These are phyloP conservation scores for Carex scoparia DNA, from an alignment of 176 grass and related monocot species.

Conservation along the genomic window DNA sequence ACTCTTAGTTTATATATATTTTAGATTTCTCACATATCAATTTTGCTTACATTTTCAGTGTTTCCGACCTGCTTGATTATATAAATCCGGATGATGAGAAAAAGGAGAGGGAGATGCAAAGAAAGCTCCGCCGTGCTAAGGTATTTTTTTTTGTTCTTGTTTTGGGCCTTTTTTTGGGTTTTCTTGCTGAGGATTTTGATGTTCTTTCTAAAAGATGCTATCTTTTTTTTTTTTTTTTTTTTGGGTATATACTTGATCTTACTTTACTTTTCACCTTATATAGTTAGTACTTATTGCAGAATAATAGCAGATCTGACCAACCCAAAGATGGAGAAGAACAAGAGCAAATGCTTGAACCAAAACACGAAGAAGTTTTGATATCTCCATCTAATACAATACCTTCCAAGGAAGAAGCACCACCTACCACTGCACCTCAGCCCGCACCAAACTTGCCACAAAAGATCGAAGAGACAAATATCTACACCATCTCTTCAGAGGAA, in stretches of 20 bases:
- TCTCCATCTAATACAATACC: slow-evolving; percentile 6
- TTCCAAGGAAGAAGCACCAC: background rate
- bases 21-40: background rate
- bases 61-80: slow-evolving; percentile 99
- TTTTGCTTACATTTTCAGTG: slow-evolving; percentile 53
- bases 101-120: slow-evolving; percentile 78
- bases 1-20: background rate
- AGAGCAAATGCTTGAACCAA: background rate
- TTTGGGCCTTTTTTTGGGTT: background rate
- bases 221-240: background rate
- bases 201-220: background rate
- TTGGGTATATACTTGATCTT: slow-evolving; percentile 26
- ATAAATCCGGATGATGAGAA: slow-evolving; percentile 91
- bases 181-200: background rate
- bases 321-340: slow-evolving; percentile 48
- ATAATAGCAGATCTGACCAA: slow-evolving; percentile 62
- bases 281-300: slow-evolving; percentile 72
- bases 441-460: background rate
- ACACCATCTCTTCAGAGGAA: slow-evolving; percentile 63
- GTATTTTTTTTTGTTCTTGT: slow-evolving; percentile 27
- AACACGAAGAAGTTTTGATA: slow-evolving; percentile 8
- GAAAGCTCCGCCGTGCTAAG: slow-evolving; percentile 74
- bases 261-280: slow-evolving; percentile 45
- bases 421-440: background rate
- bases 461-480: background rate